phyloP scores from a whole-genome alignment of 768 basidiomycete species.

The Mrakia hoshinonis region DNA sequence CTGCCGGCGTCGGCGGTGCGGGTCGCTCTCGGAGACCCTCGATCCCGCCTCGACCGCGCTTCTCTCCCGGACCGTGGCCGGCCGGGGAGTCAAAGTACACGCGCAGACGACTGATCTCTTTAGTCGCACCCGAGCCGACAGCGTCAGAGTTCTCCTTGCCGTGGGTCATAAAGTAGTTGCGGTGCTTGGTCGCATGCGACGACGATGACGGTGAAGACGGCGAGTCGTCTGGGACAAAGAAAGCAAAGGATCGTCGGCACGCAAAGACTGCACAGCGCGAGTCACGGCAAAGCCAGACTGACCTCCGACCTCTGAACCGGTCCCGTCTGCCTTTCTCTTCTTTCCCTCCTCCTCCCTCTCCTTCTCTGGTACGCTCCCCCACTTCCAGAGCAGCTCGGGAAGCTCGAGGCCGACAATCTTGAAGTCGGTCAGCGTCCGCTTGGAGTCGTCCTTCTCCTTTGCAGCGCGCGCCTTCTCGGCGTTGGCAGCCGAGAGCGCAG shows the following conservation, averaged over 20 bases:
- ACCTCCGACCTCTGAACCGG: conserved; percentile 16
- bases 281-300: conserved; percentile 8
- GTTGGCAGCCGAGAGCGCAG: conserved; percentile 28
- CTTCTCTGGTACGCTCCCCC: conserved; percentile 51
- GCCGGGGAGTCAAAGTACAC: conserved; percentile 45
- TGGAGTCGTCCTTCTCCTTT: conserved; percentile 39
- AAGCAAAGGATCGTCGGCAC: too few relatives aligned
- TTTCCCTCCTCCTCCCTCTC: conserved; percentile 30
- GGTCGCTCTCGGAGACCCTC: conserved; percentile 19
- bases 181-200: conserved; percentile 14
- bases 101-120: conserved; percentile 42
- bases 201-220: not conserved
- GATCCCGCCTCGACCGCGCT: conserved; percentile 26
- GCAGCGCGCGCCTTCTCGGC: conserved; percentile 27
- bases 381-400: conserved; percentile 71
- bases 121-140: conserved; percentile 19
- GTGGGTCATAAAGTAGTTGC: conserved; percentile 33
- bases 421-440: conserved; percentile 93
- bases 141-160: conserved; percentile 31
- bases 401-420: conserved; percentile 88
- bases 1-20: not conserved
- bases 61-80: conserved; percentile 34
- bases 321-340: conserved; percentile 26
- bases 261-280: too few relatives aligned
- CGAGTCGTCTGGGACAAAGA: not conserved